Evolutionary conservation across 2,329 filamentous ascomycete genomes (phyloP), one percentile per base, ranked within the genome.

Genomic region (Mariannaea elegans): DNA sequence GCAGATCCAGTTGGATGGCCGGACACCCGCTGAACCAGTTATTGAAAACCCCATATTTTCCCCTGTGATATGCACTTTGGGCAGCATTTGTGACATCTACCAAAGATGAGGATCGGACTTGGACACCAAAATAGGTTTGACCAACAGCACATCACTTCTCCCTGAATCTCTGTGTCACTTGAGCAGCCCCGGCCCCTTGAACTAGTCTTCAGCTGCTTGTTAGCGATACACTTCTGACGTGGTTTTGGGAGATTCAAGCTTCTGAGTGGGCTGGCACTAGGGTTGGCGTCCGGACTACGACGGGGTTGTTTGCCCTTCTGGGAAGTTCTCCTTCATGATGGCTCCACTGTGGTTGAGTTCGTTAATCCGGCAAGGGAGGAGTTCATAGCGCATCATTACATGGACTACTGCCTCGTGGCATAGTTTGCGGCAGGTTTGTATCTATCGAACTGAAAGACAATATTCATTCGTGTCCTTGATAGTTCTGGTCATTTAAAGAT

Each of bases 291-390:
- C 36, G 10, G 18, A 18, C n/a, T 21, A 13, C 29, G 18, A 27
- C 53, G 38, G 57, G 16, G 18, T 4, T 18, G 10, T n/a, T 24
- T 60, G 46, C 57, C 54, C 23, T 46, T 56, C 45, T 60, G 38
- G 57, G 57, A 56, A 56, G 48, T 36, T 54, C 42, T 54, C 56
- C 56, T 36, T 31, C 23, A 12, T 24, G 21, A 18, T 24, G 31
- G 48, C 51, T 51, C 57, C 57, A 60, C 52, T 24, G 31, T n/a
- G 13, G 7, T 42, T 23, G 12, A 19, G 44, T 45, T 44, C 36
- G 44, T 50, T 56, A 24, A 10, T 42, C 18, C 14, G 23, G 23
- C 39, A n/a, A 23, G 18, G 18, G 10, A 24, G 18, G 18, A 14
- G 39, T 42, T 42, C 23, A 19, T 19, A 42, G 39, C 21, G 21